phyloP scores from a whole-genome alignment of 306 rosid species.

The Glycine tomentella region DNA sequence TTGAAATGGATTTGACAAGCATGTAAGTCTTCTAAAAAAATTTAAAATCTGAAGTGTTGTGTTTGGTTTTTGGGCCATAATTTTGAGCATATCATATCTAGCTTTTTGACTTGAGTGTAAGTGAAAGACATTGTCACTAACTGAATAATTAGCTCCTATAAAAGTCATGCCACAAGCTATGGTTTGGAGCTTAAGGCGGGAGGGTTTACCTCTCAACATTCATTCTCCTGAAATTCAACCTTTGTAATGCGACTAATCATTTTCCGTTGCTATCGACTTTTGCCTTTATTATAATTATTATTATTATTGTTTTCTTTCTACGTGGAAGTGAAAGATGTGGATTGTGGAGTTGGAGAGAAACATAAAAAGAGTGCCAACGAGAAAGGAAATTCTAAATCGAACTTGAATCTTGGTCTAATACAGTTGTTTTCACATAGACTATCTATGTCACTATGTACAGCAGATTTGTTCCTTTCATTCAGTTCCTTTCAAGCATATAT shows the following conservation, averaged over 20 bases:
- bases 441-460: neutral
- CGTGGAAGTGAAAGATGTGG: neutral
- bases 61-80: no score
- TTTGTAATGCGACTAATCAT: slow-evolving; percentile 33
- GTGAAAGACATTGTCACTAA: no score
- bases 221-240: neutral
- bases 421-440: neutral
- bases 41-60: no score
- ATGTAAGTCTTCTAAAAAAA: no score
- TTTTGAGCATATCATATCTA: no score
- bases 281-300: neutral
- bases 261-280: slow-evolving; percentile 38
- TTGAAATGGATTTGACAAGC: no score
- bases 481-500: neutral
- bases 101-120: no score
- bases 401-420: neutral
- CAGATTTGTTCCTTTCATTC: neutral
- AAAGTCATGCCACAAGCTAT: no score
- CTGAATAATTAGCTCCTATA: no score
- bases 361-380: neutral
- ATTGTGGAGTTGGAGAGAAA: neutral
- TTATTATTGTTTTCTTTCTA: no score
- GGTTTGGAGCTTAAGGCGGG: no score
- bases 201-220: neutral
- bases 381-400: slow-evolving; percentile 25